Evolutionary conservation across 2,329 filamentous ascomycete genomes (phyloP), one percentile per base, ranked within the genome.

Genomic region (Colletotrichum siamense): DNA sequence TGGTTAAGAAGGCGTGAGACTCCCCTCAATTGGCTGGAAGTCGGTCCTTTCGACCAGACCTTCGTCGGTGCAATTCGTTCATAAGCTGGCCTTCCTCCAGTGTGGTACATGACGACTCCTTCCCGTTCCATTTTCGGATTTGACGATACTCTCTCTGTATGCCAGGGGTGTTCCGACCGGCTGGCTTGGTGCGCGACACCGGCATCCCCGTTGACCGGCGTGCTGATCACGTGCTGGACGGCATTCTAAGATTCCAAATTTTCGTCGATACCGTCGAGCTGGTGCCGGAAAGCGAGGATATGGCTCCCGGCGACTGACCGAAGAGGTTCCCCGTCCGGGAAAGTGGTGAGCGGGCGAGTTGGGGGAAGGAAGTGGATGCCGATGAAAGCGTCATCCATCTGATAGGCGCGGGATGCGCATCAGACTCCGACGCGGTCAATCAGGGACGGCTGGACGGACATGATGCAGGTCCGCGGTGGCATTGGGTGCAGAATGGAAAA

Each of bases 381-480:
- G 26, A 39, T 28, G 34, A 65, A 59, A 66, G 59, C 74, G 70
- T 69, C 63, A 73, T 68, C 49, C 26, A 39, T 49, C 22, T 62
- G 26, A 66, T 18, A 28, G 63, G 52, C 63, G 26, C 22, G 36
- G 28, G 18, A 36, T 61, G 44, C 10, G 30, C 49, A 52, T 36
- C 63, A 49, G 15, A 32, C 49, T 74, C 65, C 64, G 71, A 66
- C 64, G 71, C 49, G 34, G 59, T 61, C 57, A 69, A 69, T 69
- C 65, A 73, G 64, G 64, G 49, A 76, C 49, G 36, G 34, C 34
- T 64, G 65, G 49, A 65, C 63, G 49, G 59, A 76, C 65, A 55
- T 44, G 57, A 76, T 76, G 70, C 71, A 76, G 70, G 74, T 74
- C 74, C 70, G 59, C 59, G 28, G 62, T 28, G 65, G 59, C 22